Evolutionary conservation across 2,329 filamentous ascomycete species (phyloP).

Genomic region (Cladosporium cucumerinum): DNA sequence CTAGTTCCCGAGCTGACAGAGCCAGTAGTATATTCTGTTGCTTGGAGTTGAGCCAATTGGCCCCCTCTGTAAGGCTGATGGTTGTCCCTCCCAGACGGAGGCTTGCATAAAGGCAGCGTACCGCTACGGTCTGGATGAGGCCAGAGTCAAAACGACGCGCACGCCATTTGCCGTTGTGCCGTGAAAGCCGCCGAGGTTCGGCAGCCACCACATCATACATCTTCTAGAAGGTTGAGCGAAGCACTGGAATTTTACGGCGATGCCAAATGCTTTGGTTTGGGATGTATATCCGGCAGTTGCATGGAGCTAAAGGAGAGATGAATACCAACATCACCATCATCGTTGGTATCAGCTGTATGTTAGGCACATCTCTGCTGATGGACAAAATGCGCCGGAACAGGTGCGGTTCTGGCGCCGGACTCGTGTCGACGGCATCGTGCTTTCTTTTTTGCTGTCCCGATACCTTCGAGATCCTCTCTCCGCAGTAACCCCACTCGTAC

Average conservation of each 20-base stretch:
- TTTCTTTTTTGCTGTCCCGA: neutral
- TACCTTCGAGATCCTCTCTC: neutral
- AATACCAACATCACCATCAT: neutral
- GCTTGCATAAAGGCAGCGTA: neutral
- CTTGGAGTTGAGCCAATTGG: too few relatives aligned
- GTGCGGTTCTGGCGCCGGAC: neutral
- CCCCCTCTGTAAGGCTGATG: slow-evolving; percentile 15
- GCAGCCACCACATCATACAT: neutral
- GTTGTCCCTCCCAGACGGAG: neutral
- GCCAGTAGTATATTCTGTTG: too few relatives aligned
- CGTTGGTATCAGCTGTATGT: neutral
- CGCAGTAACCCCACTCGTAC: neutral
- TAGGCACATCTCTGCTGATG: neutral
- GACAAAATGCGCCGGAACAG: neutral
- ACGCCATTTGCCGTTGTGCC: neutral
- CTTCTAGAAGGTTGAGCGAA: slow-evolving; percentile 4
- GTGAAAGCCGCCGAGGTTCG: neutral
- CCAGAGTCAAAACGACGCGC: neutral
- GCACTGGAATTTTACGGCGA: neutral
- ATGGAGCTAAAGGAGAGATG: neutral
- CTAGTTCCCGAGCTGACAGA: too few relatives aligned
- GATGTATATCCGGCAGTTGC: neutral
- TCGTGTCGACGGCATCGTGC: neutral
- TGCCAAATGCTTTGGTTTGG: neutral
- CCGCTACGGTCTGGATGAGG: neutral